These are phyloP conservation scores for Aciculoconidium aculeatum DNA, from an alignment of 805 yeast genomes.

Conservation along the genomic window DNA sequence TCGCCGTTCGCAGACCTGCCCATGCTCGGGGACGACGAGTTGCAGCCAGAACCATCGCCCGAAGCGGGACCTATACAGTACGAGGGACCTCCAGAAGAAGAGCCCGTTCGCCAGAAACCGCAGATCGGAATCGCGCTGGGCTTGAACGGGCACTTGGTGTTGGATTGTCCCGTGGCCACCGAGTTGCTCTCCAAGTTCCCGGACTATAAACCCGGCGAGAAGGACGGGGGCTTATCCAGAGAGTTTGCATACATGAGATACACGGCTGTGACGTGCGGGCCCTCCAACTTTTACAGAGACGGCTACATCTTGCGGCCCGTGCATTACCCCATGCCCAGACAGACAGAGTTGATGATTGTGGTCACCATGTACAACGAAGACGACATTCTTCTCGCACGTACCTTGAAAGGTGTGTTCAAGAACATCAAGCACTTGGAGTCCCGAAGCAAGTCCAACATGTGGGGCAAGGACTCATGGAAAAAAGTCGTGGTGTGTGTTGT, in stretches of 20 bases:
- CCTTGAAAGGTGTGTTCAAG: slow-evolving; percentile 59
- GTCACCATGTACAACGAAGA: slow-evolving; percentile 67
- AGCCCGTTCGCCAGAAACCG: slow-evolving; percentile 26
- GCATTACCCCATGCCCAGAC: slow-evolving; percentile 47
- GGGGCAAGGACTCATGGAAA: slow-evolving; percentile 50
- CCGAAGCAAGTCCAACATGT: slow-evolving; percentile 41
- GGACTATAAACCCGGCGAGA: slow-evolving; percentile 26
- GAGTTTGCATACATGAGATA: slow-evolving; percentile 60
- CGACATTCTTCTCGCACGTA: slow-evolving; percentile 53
- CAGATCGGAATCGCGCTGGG: slow-evolving; percentile 31
- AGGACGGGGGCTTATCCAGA: slow-evolving; percentile 39
- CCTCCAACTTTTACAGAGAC: slow-evolving; percentile 51
- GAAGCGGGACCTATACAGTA: slow-evolving; percentile 13
- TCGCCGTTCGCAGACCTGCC: slow-evolving; percentile 13
- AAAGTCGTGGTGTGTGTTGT: slow-evolving; percentile 59
- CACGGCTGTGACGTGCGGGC: slow-evolving; percentile 65
- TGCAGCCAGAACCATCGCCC: slow-evolving; percentile 1
- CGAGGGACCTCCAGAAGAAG: slow-evolving; percentile 30
- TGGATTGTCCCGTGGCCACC: slow-evolving; percentile 86
- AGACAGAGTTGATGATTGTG: slow-evolving; percentile 57
- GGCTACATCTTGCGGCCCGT: slow-evolving; percentile 54
- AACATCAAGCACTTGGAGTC: slow-evolving; percentile 54
- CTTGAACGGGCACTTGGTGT: slow-evolving; percentile 65
- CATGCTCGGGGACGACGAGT: slow-evolving; percentile 25
- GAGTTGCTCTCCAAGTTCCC: slow-evolving; percentile 46